Evolutionary conservation across 139 green algal species (phyloP).

Genomic region (Chlamydomonas sphaeroides): DNA sequence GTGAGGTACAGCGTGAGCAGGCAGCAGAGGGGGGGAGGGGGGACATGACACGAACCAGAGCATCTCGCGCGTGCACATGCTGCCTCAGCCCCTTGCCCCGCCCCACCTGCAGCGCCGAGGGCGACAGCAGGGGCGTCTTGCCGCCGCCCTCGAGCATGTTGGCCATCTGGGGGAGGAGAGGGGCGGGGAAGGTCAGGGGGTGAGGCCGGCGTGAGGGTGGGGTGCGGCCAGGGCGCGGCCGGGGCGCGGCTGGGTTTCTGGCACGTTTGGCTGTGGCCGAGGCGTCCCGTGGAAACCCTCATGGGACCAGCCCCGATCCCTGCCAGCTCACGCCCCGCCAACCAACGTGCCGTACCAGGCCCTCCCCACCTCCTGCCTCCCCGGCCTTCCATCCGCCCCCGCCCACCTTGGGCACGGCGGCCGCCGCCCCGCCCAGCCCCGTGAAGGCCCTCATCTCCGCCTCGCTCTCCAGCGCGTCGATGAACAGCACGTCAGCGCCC

Average conservation of each 20-base stretch:
- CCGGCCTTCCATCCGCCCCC: background rate
- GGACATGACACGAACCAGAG: too few species aligned
- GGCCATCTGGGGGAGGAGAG: slow-evolving; percentile 76
- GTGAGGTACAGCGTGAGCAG: too few species aligned
- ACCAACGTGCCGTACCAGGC: too few species aligned
- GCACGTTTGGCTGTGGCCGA: too few species aligned
- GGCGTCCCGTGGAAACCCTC: too few species aligned
- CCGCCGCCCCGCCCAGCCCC: slow-evolving; percentile 49
- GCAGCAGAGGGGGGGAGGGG: too few species aligned
- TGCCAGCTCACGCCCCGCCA: background rate
- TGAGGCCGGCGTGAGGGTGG: too few species aligned
- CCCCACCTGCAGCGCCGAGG: slow-evolving; percentile 78
- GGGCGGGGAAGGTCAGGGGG: background rate
- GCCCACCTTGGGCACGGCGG: slow-evolving; percentile 62
- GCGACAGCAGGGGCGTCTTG: slow-evolving; percentile 91
- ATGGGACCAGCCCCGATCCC: too few species aligned
- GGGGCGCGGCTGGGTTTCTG: too few species aligned
- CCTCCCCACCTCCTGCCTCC: background rate
- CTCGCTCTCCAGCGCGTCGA: slow-evolving; percentile 89
- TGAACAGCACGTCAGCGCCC: slow-evolving; percentile 95
- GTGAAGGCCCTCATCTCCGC: slow-evolving; percentile 89
- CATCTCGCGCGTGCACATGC: too few species aligned
- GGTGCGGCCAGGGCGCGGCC: too few species aligned
- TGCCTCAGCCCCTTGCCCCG: too few species aligned
- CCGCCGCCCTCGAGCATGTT: slow-evolving; percentile 97